Evolutionary conservation across 805 yeast genomes (phyloP), one percentile per base, ranked within the genome.

Genomic region (Wickerhamiella slavikovae): DNA sequence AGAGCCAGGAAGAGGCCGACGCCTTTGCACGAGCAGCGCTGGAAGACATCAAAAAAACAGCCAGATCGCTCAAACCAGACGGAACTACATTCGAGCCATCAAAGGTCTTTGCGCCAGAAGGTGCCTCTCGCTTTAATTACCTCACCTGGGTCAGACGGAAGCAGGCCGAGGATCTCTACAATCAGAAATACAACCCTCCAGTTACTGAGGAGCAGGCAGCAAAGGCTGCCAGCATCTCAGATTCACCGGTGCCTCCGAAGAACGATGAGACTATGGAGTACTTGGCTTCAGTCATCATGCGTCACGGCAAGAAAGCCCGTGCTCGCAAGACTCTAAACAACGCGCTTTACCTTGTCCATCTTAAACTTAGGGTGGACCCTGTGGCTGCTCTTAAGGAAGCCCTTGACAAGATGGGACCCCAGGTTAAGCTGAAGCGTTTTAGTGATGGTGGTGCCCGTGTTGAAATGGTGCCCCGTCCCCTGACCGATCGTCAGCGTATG

Each of bases 401-500:
- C 0, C 56, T 89, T 38, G 93, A 82, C 41, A 62, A 65, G 36
- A 63, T 83, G 57, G 85, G 82, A 2, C 98, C 98, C 9, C 54
- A 85, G 36, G 74, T 82, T 55, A 64, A 70, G 35, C 66, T 82
- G 21, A 74, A 70, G 48, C 70, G 80, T 11, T 68, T 68, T 47
- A 71, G 71, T 44, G 80, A 89, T 3, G 89, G 89, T 34, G 74
- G 74, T 32, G 95, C 95, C 25, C 79, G 83, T 49, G 71, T 72
- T 35, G 64, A 66, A 35, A 63, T 71, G 23, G 73, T 79, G 29
- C 98, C 98, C 4, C 69, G 66, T 22, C 93, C 95, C 7, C 59
- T 85, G 44, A 70, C 67, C 29, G 69, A 68, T 43, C 71, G 80
- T 54, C 93, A 82, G 54, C 66, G 96, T 51, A 60, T 68, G 42